phyloP scores from a whole-genome alignment of 805 yeast species.

The Myxozyma monticola region DNA sequence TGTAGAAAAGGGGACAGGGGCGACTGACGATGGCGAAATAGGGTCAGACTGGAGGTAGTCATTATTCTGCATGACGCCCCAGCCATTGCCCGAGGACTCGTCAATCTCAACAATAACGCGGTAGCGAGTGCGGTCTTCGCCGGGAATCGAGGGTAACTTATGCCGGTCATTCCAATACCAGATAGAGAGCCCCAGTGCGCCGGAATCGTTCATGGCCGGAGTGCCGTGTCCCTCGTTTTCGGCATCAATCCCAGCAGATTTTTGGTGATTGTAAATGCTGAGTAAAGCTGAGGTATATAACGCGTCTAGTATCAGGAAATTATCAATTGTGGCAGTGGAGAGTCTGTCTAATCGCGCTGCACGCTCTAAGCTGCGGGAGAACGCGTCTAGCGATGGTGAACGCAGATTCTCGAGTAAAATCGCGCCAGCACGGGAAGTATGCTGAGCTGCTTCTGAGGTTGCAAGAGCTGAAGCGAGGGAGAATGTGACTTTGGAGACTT shows the following conservation, averaged over 20 bases:
- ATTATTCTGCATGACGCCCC: conserved; percentile 28
- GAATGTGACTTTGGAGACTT: conserved; percentile 30
- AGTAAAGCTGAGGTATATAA: conserved; percentile 36
- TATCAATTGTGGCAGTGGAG: conserved; percentile 39
- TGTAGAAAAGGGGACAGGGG: too few species aligned
- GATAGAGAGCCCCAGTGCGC: conserved; percentile 39
- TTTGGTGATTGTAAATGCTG: conserved; percentile 14
- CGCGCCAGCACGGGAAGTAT: conserved; percentile 31
- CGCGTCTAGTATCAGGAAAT: conserved; percentile 39
- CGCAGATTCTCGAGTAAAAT: conserved; percentile 35
- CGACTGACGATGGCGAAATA: background rate
- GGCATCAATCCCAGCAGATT: conserved; percentile 6
- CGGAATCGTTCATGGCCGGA: conserved; percentile 37
- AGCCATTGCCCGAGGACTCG: conserved; percentile 9
- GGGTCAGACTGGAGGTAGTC: conserved; percentile 2
- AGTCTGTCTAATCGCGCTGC: conserved; percentile 40
- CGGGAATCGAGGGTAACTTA: background rate
- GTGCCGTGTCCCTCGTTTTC: conserved; percentile 34
- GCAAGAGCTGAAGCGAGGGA: conserved; percentile 27
- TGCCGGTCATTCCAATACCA: conserved; percentile 35
- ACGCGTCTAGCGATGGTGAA: conserved; percentile 39
- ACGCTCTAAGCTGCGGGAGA: conserved; percentile 37
- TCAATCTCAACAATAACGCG: conserved; percentile 20
- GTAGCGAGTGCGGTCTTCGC: background rate
- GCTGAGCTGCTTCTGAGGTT: conserved; percentile 18